Evolutionary conservation across 495 filamentous ascomycete genomes (phyloP).

Genomic region (Tuber aestivum): DNA sequence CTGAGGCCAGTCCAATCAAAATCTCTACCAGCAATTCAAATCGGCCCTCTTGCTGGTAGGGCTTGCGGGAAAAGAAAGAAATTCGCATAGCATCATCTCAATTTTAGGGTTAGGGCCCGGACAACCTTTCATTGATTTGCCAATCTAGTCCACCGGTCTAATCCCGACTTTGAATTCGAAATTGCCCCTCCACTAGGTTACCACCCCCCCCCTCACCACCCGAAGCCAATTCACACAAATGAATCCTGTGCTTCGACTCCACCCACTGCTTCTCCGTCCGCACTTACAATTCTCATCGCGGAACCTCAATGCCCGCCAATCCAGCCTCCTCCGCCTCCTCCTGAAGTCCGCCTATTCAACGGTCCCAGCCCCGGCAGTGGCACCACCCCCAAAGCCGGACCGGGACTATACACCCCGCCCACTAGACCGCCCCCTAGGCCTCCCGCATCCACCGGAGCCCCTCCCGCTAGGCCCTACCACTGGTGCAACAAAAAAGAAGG

Average conservation of each 20-base stretch:
- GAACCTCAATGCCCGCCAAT: background rate
- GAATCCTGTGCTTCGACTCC: conserved; percentile 9
- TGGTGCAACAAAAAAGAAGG: conserved; percentile 60
- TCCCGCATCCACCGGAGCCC: conserved; percentile 50
- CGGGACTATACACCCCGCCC: conserved; percentile 17
- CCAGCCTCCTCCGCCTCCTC: background rate
- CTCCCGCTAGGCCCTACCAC: conserved; percentile 55
- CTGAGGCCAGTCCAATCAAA: background rate
- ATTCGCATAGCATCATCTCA: background rate
- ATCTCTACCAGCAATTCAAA: background rate
- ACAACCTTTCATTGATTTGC: background rate
- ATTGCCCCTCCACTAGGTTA: conserved; percentile 7
- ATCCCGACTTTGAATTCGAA: background rate
- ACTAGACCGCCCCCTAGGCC: conserved; percentile 74
- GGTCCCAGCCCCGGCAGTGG: conserved; percentile 3
- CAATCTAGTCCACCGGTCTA: background rate
- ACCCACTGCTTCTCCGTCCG: conserved; percentile 9
- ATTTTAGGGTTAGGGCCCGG: background rate
- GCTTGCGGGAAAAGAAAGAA: background rate
- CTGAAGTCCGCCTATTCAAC: background rate
- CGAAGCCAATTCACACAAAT: conserved; percentile 27
- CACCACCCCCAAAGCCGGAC: background rate
- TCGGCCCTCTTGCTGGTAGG: background rate
- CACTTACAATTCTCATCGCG: background rate
- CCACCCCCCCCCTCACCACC: background rate